These are phyloP conservation scores for Lasiosphaeris hirsuta DNA, from an alignment of 495 filamentous ascomycete species.

Conservation along the genomic window DNA sequence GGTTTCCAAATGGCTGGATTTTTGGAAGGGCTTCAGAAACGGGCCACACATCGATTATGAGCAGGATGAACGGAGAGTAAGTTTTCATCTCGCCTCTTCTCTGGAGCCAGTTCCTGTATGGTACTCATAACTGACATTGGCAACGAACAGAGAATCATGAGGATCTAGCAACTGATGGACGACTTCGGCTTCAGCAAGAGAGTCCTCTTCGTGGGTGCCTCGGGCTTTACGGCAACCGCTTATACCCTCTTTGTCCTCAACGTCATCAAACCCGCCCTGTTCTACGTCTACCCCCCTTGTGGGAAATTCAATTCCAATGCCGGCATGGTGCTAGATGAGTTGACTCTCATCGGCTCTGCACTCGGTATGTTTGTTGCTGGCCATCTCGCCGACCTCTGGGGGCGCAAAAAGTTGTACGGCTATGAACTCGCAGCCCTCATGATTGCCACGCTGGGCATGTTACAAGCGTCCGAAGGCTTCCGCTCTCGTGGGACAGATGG, in stretches of 20 bases:
- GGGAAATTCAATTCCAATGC: slow-evolving; percentile 11
- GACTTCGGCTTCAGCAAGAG: slow-evolving; percentile 18
- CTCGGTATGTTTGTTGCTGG: slow-evolving; percentile 58
- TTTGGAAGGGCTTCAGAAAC: too few relatives aligned
- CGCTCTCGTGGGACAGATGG: too few relatives aligned
- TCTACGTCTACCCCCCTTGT: slow-evolving; percentile 54
- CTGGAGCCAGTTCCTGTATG: too few relatives aligned
- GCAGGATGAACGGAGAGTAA: too few relatives aligned
- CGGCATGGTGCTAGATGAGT: slow-evolving; percentile 47
- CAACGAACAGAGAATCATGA: not conserved
- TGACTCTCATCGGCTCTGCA: slow-evolving; percentile 52
- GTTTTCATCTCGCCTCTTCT: too few relatives aligned
- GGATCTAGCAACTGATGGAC: slow-evolving; percentile 14
- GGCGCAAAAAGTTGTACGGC: slow-evolving; percentile 61
- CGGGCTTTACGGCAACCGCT: slow-evolving; percentile 35
- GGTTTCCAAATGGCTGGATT: too few relatives aligned
- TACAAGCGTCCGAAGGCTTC: slow-evolving; percentile 37
- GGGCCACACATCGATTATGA: too few relatives aligned
- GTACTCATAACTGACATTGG: too few relatives aligned
- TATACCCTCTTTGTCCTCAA: slow-evolving; percentile 59
- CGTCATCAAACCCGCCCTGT: slow-evolving; percentile 53
- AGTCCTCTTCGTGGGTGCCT: slow-evolving; percentile 48
- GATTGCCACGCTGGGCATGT: slow-evolving; percentile 50
- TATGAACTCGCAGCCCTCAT: slow-evolving; percentile 54
- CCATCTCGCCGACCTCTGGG: slow-evolving; percentile 53